Conservation (phyloP, 208 protist genomes). For the Leishmania turanica region DNA sequence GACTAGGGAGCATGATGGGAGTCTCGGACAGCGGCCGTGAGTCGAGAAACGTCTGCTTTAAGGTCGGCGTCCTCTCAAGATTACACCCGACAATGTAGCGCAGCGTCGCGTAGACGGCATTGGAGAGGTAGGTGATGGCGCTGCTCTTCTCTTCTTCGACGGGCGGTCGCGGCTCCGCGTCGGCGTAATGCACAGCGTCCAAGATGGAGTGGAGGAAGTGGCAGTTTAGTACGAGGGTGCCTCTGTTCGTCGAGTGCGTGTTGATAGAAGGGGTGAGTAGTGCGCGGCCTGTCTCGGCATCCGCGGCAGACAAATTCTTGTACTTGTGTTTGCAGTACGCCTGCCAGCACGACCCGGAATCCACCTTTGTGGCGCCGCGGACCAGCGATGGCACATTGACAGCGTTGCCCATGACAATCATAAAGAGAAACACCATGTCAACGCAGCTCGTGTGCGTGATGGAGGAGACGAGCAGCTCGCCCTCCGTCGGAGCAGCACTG, state of each 20-base stretch:
- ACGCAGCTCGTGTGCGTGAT: constrained; percentile 73
- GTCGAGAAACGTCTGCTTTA: constrained; percentile 74
- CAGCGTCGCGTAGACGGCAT: constrained; percentile 64
- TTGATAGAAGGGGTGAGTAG: constrained; percentile 23
- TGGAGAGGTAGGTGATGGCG: constrained; percentile 64
- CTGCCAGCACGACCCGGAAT: constrained; percentile 83
- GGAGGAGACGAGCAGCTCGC: constrained; percentile 34
- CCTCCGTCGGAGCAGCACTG: constrained; percentile 10
- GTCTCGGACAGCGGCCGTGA: constrained; percentile 49
- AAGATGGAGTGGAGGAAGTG: constrained; percentile 66
- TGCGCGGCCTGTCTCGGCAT: constrained; percentile 46
- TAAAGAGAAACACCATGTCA: constrained; percentile 88
- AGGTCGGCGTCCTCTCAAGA: constrained; percentile 30
- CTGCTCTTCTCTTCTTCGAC: constrained; percentile 69
- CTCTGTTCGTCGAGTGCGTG: constrained; percentile 18
- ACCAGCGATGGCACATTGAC: constrained; percentile 76
- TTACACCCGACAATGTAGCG: constrained; percentile 87
- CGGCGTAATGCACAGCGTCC: constrained; percentile 78
- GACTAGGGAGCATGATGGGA: constrained; percentile 48
- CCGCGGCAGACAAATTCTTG: constrained; percentile 32
- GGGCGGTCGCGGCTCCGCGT: constrained; percentile 65
- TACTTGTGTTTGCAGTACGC: constrained; percentile 87
- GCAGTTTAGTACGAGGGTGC: constrained; percentile 61
- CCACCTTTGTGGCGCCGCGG: constrained; percentile 85
- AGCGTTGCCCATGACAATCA: constrained; percentile 87